These are phyloP conservation scores for Prosopis cineraria DNA, from an alignment of 306 rosid species.

Conservation along the genomic window DNA sequence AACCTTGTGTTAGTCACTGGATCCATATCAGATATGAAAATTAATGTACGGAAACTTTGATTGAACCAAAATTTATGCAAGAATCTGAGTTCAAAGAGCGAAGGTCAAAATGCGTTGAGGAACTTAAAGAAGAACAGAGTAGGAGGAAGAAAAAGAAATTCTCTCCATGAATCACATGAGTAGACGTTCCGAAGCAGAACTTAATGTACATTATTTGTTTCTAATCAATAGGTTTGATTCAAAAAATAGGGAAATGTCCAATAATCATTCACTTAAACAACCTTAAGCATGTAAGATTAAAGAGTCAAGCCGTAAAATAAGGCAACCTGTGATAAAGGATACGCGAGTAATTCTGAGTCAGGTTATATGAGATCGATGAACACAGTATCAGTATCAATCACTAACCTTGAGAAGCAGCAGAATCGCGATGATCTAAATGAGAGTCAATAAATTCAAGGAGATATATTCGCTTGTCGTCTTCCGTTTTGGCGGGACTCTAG, in stretches of 20 bases:
- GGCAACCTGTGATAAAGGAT: not conserved
- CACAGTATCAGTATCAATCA: not conserved
- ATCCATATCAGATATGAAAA: slow-evolving; percentile 1
- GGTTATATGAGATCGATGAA: slow-evolving; percentile 11
- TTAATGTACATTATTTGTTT: not conserved
- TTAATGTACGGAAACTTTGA: not conserved
- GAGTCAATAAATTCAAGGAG: slow-evolving; percentile 28
- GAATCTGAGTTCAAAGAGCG: not conserved
- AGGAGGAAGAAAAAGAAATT: not conserved
- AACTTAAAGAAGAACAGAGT: not conserved
- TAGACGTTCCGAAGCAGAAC: not conserved
- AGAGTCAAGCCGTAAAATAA: not conserved
- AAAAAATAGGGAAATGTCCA: not conserved
- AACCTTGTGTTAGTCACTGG: not conserved
- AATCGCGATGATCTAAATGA: not conserved
- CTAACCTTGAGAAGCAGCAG: slow-evolving; percentile 41
- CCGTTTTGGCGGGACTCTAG: not conserved
- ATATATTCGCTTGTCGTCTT: slow-evolving; percentile 18
- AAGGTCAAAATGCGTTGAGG: not conserved
- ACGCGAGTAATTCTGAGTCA: not conserved
- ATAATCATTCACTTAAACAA: not conserved
- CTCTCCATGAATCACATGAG: not conserved
- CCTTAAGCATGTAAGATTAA: not conserved
- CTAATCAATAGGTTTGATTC: not conserved
- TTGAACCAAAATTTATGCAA: not conserved